Conservation (phyloP, 345 rosid genomes). For the Euphorbia pulcherrima region DNA sequence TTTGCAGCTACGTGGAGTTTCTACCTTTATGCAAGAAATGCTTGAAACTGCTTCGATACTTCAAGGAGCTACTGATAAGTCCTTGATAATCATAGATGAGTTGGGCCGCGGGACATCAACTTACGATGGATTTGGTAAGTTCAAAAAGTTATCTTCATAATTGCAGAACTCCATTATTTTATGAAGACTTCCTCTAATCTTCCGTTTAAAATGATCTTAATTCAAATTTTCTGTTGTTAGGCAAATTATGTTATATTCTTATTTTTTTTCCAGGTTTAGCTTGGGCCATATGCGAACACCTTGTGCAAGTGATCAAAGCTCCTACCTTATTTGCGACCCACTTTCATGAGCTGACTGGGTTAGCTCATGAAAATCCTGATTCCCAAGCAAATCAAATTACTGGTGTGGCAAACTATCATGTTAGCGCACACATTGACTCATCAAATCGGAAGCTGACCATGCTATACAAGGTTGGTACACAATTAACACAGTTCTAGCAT, state of each 20-base stretch:
- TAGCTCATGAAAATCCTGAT: constrained; percentile 56
- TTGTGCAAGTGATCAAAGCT: constrained; percentile 79
- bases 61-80: constrained; percentile 86
- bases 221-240: not conserved
- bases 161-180: not conserved
- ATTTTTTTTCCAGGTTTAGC: constrained; percentile 61
- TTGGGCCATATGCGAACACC: constrained; percentile 99
- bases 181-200: not conserved
- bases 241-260: not conserved
- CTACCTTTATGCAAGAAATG: constrained; percentile 99
- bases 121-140: constrained; percentile 95
- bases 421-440: constrained; percentile 89
- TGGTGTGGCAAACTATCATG: constrained; percentile 92
- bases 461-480: constrained; percentile 75
- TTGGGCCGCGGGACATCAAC: constrained; percentile 98
- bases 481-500: not conserved
- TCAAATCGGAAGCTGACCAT: constrained; percentile 83
- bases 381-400: constrained; percentile 38
- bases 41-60: constrained; percentile 95
- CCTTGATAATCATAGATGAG: constrained; percentile 92
- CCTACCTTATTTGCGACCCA: constrained; percentile 95
- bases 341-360: constrained; percentile 94
- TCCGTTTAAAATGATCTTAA: not conserved
- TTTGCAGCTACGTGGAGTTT: constrained; percentile 80
- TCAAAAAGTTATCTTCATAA: constrained; percentile 5